Percentiles rank a stretch among this genome's conserved stretches.
Evolutionary conservation across 768 basidiomycete species (phyloP).

Genomic region (Termitomyces eurrhizus): DNA sequence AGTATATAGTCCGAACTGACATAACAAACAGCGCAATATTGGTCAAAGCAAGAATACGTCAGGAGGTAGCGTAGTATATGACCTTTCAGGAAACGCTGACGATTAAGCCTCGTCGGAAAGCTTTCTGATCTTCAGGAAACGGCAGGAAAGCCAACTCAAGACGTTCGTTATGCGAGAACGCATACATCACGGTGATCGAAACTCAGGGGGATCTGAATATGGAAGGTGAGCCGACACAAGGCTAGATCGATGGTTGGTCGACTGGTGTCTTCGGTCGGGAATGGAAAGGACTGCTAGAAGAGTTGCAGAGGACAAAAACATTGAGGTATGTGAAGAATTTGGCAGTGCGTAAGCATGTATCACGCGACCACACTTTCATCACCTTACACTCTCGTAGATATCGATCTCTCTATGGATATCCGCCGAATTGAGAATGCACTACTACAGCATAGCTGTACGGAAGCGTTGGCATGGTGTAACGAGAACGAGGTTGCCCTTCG

Average conservation of each 20-base stretch:
- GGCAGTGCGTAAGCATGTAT: neutral
- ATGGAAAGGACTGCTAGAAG: slow-evolving; percentile 72
- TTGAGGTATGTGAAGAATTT: slow-evolving; percentile 56
- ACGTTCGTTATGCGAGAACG: slow-evolving; percentile 65
- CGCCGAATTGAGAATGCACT: slow-evolving; percentile 83
- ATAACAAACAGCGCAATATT: slow-evolving; percentile 20
- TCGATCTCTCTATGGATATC: slow-evolving; percentile 89
- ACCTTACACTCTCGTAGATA: slow-evolving; percentile 76
- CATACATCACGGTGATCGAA: slow-evolving; percentile 63
- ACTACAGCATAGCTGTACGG: slow-evolving; percentile 68
- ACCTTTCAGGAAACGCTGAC: slow-evolving; percentile 16
- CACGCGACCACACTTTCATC: neutral
- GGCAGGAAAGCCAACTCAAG: slow-evolving; percentile 56
- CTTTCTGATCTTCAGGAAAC: slow-evolving; percentile 45
- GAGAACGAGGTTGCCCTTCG: slow-evolving; percentile 92
- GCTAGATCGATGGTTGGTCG: slow-evolving; percentile 87
- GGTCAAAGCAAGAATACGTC: slow-evolving; percentile 8
- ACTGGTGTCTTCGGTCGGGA: slow-evolving; percentile 84
- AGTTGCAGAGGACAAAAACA: slow-evolving; percentile 71
- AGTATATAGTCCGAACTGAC: slow-evolving; percentile 17
- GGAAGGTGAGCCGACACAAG: slow-evolving; percentile 75
- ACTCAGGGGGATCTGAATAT: slow-evolving; percentile 52
- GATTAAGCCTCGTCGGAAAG: slow-evolving; percentile 21
- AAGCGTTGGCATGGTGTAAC: slow-evolving; percentile 93
- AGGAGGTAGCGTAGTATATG: slow-evolving; percentile 19